A percentile compares a stretch with the other conserved stretches of the same genome.
These are phyloP conservation scores for Mortierella sp. DNA, from an alignment of 371 early-diverging fungal species.

Conservation along the genomic window DNA sequence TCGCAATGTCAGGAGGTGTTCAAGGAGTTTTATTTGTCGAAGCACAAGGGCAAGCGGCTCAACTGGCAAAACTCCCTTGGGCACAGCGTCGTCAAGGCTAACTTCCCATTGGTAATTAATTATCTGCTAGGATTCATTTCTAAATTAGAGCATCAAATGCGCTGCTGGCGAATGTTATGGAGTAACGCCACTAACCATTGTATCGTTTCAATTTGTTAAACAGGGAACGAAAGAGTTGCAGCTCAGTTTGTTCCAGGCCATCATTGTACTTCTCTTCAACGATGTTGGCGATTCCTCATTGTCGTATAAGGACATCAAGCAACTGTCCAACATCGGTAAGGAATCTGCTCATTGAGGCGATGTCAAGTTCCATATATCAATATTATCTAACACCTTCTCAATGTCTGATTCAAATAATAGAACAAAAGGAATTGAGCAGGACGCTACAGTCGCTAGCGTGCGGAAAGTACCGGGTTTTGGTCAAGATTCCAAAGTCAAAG, in stretches of 20 bases:
- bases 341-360: background rate
- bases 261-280: constrained; percentile 84
- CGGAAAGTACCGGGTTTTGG: constrained; percentile 82
- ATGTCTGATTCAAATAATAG: constrained; percentile 56
- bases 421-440: constrained; percentile 80
- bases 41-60: constrained; percentile 84
- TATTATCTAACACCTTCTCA: background rate
- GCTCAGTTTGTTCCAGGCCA: constrained; percentile 82
- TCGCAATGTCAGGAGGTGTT: constrained; percentile 73
- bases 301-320: constrained; percentile 76
- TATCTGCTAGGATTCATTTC: background rate
- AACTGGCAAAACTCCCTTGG: constrained; percentile 90
- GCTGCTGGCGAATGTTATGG: background rate
- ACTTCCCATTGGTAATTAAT: constrained; percentile 66
- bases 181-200: background rate
- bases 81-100: constrained; percentile 76
- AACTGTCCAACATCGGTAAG: constrained; percentile 71
- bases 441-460: constrained; percentile 89
- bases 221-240: constrained; percentile 80
- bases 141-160: background rate
- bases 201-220: background rate
- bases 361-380: background rate
- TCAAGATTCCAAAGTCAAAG: constrained; percentile 69
- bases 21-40: constrained; percentile 79
- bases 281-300: constrained; percentile 60